Evolutionary conservation across 805 yeast genomes (phyloP).

Genomic region (Saccharomycopsis javanensis): DNA sequence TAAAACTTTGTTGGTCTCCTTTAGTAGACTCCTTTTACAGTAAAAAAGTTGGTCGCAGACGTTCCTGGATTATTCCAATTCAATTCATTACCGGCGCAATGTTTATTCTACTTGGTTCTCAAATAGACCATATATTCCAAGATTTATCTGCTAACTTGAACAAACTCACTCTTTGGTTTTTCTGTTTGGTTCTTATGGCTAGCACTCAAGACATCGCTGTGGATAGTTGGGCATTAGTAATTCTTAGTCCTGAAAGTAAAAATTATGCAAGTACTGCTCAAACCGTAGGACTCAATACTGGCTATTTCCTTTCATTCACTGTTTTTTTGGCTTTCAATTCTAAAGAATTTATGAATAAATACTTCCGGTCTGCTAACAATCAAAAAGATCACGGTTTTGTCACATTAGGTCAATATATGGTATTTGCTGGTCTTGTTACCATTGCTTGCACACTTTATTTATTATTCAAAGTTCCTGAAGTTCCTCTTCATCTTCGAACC

Average conservation of each 20-base stretch:
- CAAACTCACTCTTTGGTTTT: constrained; percentile 60
- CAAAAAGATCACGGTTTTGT: constrained; percentile 49
- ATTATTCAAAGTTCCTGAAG: constrained; percentile 56
- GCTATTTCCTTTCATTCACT: constrained; percentile 86
- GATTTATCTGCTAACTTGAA: constrained; percentile 35
- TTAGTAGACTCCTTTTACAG: constrained; percentile 81
- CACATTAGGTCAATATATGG: constrained; percentile 64
- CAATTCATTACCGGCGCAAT: constrained; percentile 72
- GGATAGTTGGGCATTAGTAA: constrained; percentile 97
- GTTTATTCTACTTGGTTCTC: constrained; percentile 53
- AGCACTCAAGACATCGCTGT: constrained; percentile 99
- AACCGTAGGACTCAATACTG: constrained; percentile 88
- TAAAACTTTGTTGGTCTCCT: constrained; percentile 92
- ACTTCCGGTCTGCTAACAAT: constrained; percentile 51
- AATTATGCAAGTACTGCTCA: constrained; percentile 96
- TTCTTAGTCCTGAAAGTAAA: constrained; percentile 64
- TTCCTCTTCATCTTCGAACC: constrained; percentile 40
- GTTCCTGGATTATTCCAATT: constrained; percentile 92
- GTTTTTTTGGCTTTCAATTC: constrained; percentile 86
- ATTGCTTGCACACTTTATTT: constrained; percentile 56
- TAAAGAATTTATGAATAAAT: constrained; percentile 84
- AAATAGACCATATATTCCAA: constrained; percentile 41
- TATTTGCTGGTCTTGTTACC: constrained; percentile 68
- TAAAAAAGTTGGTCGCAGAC: constrained; percentile 63
- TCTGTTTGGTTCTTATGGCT: constrained; percentile 72